A percentile compares a stretch with the other conserved stretches of the same genome.
Evolutionary conservation across 2,329 filamentous ascomycete species (phyloP).

Genomic region (Scortechinia acanthostroma): DNA sequence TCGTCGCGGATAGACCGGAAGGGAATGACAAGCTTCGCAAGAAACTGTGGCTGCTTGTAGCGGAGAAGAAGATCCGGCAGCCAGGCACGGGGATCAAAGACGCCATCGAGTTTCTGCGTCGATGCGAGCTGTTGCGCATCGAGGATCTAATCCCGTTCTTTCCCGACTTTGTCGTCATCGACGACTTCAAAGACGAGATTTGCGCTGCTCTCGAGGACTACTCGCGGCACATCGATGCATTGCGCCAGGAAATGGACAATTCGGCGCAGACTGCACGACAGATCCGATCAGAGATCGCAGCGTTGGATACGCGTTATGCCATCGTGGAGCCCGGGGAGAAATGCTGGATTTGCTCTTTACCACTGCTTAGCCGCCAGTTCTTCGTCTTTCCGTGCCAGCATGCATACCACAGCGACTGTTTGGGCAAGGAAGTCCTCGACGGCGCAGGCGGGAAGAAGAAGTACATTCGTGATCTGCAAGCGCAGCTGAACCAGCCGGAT

Average conservation of each 20-base stretch:
- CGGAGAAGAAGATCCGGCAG: slow-evolving; percentile 84
- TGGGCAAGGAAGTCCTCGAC: slow-evolving; percentile 78
- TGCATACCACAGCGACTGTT: slow-evolving; percentile 90
- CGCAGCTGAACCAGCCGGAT: slow-evolving; percentile 71
- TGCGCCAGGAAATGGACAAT: slow-evolving; percentile 94
- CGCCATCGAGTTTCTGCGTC: slow-evolving; percentile 86
- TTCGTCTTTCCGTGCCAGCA: slow-evolving; percentile 99
- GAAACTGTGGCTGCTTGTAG: slow-evolving; percentile 89
- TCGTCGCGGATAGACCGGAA: slow-evolving; percentile 80
- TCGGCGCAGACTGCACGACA: slow-evolving; percentile 80
- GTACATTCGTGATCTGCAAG: slow-evolving; percentile 78
- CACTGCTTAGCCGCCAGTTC: slow-evolving; percentile 82
- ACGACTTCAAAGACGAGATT: slow-evolving; percentile 98
- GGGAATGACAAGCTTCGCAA: slow-evolving; percentile 77
- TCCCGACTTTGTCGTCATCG: slow-evolving; percentile 95
- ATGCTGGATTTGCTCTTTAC: slow-evolving; percentile 81
- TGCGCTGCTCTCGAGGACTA: slow-evolving; percentile 91
- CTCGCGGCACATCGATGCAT: slow-evolving; percentile 76
- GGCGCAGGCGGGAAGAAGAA: slow-evolving; percentile 69
- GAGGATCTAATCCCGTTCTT: slow-evolving; percentile 98
- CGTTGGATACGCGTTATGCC: slow-evolving; percentile 81
- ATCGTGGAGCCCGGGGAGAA: slow-evolving; percentile 94
- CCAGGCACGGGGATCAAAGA: slow-evolving; percentile 75
- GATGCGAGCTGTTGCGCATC: slow-evolving; percentile 85
- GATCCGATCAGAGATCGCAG: slow-evolving; percentile 82